phyloP scores from a whole-genome alignment of 2,329 filamentous ascomycete genomes.

The Fusarium sp. region DNA sequence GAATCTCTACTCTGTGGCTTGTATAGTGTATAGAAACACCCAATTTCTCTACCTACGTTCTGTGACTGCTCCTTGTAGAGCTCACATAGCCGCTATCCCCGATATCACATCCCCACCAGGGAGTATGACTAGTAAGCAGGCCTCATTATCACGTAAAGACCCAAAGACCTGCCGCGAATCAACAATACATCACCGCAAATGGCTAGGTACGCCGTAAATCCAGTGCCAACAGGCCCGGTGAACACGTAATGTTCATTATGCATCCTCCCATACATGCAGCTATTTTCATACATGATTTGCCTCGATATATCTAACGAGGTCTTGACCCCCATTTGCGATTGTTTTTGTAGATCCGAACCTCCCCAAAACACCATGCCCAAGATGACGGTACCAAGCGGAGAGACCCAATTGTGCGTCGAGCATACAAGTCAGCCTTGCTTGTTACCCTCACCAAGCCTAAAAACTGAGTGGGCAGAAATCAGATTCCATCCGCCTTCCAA shows the following conservation, averaged over 20 bases:
- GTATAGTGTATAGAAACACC: conserved; percentile 53
- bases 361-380: conserved; percentile 33
- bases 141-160: neutral
- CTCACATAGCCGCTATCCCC: neutral
- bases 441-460: conserved; percentile 4
- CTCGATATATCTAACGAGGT: conserved; percentile 13
- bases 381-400: neutral
- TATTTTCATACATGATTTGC: conserved; percentile 26
- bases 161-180: neutral
- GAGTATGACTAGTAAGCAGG: neutral
- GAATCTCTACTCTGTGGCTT: conserved; percentile 40
- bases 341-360: conserved; percentile 33
- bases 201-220: neutral
- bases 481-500: conserved; percentile 26
- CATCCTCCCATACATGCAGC: conserved; percentile 31
- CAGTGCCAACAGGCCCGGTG: conserved; percentile 16
- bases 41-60: conserved; percentile 20
- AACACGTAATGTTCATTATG: conserved; percentile 23
- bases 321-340: conserved; percentile 15
- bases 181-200: neutral
- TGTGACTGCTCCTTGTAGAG: neutral
- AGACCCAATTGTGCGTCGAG: neutral
- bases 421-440: neutral
- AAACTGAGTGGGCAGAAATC: conserved; percentile 18
- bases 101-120: neutral